Percentiles rank a stretch among this genome's conserved stretches.
phyloP scores from a whole-genome alignment of 768 basidiomycete genomes.

The Dentipellis sp. region DNA sequence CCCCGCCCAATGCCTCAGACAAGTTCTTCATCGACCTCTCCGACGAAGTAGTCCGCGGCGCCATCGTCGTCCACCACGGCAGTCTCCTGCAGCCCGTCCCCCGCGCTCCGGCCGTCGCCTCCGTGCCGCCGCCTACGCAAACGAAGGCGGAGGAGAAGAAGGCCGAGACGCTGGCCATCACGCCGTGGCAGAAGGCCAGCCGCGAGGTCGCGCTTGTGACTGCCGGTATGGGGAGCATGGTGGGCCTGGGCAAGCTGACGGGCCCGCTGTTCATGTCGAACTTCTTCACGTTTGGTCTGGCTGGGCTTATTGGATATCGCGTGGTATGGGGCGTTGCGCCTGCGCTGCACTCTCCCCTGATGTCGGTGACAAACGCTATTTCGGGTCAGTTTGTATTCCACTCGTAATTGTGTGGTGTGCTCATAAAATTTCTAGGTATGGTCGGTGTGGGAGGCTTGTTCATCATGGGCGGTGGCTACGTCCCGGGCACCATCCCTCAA shows the following conservation, averaged over 20 bases:
- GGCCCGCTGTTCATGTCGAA: conserved; percentile 81
- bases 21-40: conserved; percentile 60
- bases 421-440: conserved; percentile 34
- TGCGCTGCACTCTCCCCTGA: conserved; percentile 80
- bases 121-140: conserved; percentile 38
- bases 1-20: conserved; percentile 35
- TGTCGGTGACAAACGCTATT: conserved; percentile 88
- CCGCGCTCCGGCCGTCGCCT: conserved; percentile 56
- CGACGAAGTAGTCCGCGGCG: conserved; percentile 80
- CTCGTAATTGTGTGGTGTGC: too few relatives aligned
- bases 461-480: conserved; percentile 83
- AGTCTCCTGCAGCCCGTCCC: conserved; percentile 57
- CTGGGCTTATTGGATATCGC: conserved; percentile 78
- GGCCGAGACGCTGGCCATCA: conserved; percentile 42
- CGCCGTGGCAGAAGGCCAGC: conserved; percentile 78
- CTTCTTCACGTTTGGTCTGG: conserved; percentile 84
- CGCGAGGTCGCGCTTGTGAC: conserved; percentile 69
- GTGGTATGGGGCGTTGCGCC: conserved; percentile 88
- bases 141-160: conserved; percentile 37
- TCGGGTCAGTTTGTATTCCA: conserved; percentile 37
- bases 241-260: conserved; percentile 73
- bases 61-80: conserved; percentile 66
- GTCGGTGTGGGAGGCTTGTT: conserved; percentile 83
- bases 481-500: conserved; percentile 78
- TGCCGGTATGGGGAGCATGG: conserved; percentile 61